Conservation (phyloP, 2,329 filamentous ascomycete genomes). For the Pleoardoris graminearum region DNA sequence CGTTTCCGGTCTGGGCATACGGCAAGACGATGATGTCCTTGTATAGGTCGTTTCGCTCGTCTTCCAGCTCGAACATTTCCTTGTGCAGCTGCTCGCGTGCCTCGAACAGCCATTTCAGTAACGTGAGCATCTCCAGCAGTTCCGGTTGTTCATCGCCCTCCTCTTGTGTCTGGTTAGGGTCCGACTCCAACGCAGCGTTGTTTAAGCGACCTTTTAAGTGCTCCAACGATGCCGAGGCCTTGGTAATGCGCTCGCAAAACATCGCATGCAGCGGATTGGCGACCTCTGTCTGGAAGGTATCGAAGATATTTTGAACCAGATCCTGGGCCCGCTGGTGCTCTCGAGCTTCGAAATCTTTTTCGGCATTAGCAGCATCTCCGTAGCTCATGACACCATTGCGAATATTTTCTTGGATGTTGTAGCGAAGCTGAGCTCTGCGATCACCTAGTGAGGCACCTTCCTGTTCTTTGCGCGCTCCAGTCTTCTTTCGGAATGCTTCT, state of each 20-base stretch:
- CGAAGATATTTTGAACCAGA: constrained; percentile 78
- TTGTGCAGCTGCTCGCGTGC: constrained; percentile 85
- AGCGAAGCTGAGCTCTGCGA: constrained; percentile 68
- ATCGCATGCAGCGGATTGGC: constrained; percentile 83
- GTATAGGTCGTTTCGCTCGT: constrained; percentile 84
- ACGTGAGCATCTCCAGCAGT: constrained; percentile 87
- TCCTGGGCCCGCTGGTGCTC: constrained; percentile 73
- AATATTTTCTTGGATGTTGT: constrained; percentile 78
- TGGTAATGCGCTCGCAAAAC: constrained; percentile 72
- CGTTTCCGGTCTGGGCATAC: constrained; percentile 72
- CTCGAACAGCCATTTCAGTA: constrained; percentile 97
- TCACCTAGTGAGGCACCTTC: constrained; percentile 58
- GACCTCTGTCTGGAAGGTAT: constrained; percentile 79
- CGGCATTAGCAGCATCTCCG: constrained; percentile 78
- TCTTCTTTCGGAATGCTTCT: constrained; percentile 53
- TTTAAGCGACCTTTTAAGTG: constrained; percentile 73
- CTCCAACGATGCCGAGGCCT: constrained; percentile 76
- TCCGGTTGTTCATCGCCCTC: constrained; percentile 96
- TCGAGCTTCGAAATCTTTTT: constrained; percentile 71
- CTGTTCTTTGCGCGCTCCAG: constrained; percentile 60
- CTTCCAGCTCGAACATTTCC: constrained; percentile 81
- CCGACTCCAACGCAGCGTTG: constrained; percentile 67
- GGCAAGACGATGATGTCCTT: constrained; percentile 80
- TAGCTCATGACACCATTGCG: constrained; percentile 78
- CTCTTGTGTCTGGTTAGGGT: constrained; percentile 85